phyloP scores from a whole-genome alignment of 2,329 filamentous ascomycete species.

The Pseudogymnoascus sp. region DNA sequence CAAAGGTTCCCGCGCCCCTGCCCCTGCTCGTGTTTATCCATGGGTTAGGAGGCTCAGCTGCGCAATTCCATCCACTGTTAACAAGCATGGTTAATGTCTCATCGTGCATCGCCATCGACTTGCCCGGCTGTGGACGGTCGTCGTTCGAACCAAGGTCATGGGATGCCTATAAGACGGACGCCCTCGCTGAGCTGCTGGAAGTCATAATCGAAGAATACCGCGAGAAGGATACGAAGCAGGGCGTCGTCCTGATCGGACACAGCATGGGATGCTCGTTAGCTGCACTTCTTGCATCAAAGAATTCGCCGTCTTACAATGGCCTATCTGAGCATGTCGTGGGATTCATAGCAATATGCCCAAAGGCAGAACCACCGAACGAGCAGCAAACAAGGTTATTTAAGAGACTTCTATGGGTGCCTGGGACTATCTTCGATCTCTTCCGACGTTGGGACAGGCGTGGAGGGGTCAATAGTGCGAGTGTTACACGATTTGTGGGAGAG shows the following conservation, averaged over 20 bases:
- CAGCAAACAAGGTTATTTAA: slow-evolving; percentile 45
- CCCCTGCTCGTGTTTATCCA: slow-evolving; percentile 89
- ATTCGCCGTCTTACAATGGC: slow-evolving; percentile 43
- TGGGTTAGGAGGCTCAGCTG: slow-evolving; percentile 83
- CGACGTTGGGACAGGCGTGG: slow-evolving; percentile 73
- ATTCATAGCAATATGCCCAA: slow-evolving; percentile 75
- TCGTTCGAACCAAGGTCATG: slow-evolving; percentile 63
- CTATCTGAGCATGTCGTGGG: slow-evolving; percentile 64
- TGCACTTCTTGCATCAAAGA: slow-evolving; percentile 56
- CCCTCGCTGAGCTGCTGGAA: slow-evolving; percentile 68
- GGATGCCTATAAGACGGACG: slow-evolving; percentile 73
- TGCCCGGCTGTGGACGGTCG: slow-evolving; percentile 84
- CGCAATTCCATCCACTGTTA: slow-evolving; percentile 78
- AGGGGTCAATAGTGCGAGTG: slow-evolving; percentile 70
- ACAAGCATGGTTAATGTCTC: slow-evolving; percentile 76
- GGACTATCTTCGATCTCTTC: slow-evolving; percentile 67
- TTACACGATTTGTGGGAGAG: slow-evolving; percentile 67
- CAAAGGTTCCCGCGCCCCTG: slow-evolving; percentile 62
- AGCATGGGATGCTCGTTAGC: slow-evolving; percentile 83
- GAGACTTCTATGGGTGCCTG: slow-evolving; percentile 61
- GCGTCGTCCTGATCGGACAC: slow-evolving; percentile 76
- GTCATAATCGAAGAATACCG: slow-evolving; percentile 68
- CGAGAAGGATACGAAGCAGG: slow-evolving; percentile 57
- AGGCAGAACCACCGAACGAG: slow-evolving; percentile 55
- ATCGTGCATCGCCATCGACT: slow-evolving; percentile 79